Evolutionary conservation across 345 rosid species (phyloP), one percentile per base, ranked within the genome.

Genomic region (Noccaea caerulescens): DNA sequence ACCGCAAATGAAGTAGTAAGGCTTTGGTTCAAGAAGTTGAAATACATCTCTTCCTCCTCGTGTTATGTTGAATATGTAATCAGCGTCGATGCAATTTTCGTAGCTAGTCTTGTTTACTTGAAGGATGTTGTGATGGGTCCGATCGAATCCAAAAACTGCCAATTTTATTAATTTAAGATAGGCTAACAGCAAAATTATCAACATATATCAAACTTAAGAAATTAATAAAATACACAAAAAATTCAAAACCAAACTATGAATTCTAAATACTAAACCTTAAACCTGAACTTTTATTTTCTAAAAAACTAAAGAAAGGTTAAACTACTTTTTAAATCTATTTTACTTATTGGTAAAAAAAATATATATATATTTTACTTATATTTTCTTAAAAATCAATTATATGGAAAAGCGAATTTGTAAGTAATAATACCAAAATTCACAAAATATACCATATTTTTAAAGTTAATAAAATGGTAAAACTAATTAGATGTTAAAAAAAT

Each of bases 11-110:
- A 90, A 90, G 60, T 90, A 84, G 63, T 83, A 87, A 5, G 86
- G 72, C 73, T 61, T 77, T 3, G 86, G 79, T 45, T 80, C 69
- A 4, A 76, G 43, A 10, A 90, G 85, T 8, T 88, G 76, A 36
- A 78, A 78, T 57, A 88, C 94, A 36, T 90, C 94, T 16, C 90
- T 62, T 2, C 92, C 94, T 1, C 91, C 97, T 0, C 80, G 52
- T 2, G 92, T 90, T 0, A 85, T 34, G 68, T 88, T 90, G 12
- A 57, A 72, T 44, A 84, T 80, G 80, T 63, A 86, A 41, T 70
- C 80, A 5, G 5, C 60, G 3, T 82, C 88, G 2, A 62, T 69
- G 81, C 97, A 88, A 13, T 14, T 65, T 5, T 79, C 79, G 52
- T 83, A 88, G 75, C 80, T 82, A 20, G 85, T 88, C 74, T 83